Percentiles rank a stretch among this genome's conserved stretches.
Evolutionary conservation across 345 rosid genomes (phyloP).

Genomic region (Kernera saxatilis): DNA sequence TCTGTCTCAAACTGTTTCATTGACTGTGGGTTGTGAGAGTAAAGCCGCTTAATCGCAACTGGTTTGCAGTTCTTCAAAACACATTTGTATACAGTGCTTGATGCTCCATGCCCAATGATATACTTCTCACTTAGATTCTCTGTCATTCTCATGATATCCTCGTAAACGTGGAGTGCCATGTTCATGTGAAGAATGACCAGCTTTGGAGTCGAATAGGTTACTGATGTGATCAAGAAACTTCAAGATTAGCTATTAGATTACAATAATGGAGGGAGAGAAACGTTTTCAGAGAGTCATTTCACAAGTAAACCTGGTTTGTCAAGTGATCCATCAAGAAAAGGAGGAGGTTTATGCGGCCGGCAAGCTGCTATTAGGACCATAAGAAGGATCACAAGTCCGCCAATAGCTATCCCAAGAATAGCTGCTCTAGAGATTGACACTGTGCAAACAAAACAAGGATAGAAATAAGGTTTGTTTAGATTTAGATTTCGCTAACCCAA

Average conservation of each 20-base stretch:
- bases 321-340: constrained; percentile 64
- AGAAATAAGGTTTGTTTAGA: neutral
- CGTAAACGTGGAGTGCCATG: constrained; percentile 95
- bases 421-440: constrained; percentile 85
- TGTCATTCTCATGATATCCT: constrained; percentile 98
- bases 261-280: neutral
- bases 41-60: constrained; percentile 86
- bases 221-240: constrained; percentile 29
- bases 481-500: neutral
- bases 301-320: constrained; percentile 73
- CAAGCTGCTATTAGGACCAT: constrained; percentile 79
- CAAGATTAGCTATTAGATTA: constrained; percentile 8
- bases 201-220: constrained; percentile 69
- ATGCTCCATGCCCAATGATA: constrained; percentile 83
- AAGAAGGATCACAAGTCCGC: constrained; percentile 80
- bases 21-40: constrained; percentile 74
- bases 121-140: constrained; percentile 93
- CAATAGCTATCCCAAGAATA: constrained; percentile 86
- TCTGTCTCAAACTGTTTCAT: constrained; percentile 91
- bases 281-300: neutral
- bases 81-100: constrained; percentile 91
- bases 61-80: constrained; percentile 94
- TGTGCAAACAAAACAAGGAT: constrained; percentile 22
- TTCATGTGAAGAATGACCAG: constrained; percentile 92
- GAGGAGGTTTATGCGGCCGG: constrained; percentile 59